phyloP scores from a whole-genome alignment of 1,284 basidiomycete species.

The Polyporus tsugae region DNA sequence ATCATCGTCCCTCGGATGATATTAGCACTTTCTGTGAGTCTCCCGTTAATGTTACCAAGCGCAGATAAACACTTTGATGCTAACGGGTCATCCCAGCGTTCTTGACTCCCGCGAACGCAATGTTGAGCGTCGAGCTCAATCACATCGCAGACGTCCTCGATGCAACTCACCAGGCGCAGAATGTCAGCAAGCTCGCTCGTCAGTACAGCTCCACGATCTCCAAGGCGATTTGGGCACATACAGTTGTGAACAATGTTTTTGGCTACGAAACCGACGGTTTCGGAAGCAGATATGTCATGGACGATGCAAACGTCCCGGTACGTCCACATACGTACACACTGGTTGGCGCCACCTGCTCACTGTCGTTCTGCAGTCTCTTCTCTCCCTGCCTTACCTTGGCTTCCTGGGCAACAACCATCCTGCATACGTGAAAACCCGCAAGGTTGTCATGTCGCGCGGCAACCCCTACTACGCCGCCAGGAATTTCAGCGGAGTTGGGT shows the following conservation, averaged over 20 bases:
- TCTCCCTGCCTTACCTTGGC: constrained; percentile 81
- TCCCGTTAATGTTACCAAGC: neutral
- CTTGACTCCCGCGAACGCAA: constrained; percentile 80
- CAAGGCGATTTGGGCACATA: constrained; percentile 69
- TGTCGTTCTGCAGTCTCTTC: constrained; percentile 57
- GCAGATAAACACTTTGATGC: neutral
- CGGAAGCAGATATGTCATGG: constrained; percentile 79
- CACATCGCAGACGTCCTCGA: constrained; percentile 71
- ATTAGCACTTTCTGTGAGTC: constrained; percentile 68
- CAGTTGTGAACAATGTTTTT: constrained; percentile 71
- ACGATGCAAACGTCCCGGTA: constrained; percentile 84
- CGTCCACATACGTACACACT: constrained; percentile 35
- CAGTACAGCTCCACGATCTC: constrained; percentile 67
- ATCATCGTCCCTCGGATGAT: constrained; percentile 81
- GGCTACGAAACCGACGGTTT: constrained; percentile 83
- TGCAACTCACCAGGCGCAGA: constrained; percentile 51
- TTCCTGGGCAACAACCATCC: constrained; percentile 69
- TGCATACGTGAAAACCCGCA: constrained; percentile 68
- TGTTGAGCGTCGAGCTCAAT: constrained; percentile 76
- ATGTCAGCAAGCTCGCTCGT: constrained; percentile 62
- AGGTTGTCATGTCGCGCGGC: constrained; percentile 63
- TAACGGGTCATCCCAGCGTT: constrained; percentile 57
- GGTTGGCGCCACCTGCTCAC: constrained; percentile 5
- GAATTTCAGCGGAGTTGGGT: constrained; percentile 75
- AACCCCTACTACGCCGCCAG: constrained; percentile 79